Conservation (phyloP, 176 grass and related monocot species). For the Triticum monococcum region DNA sequence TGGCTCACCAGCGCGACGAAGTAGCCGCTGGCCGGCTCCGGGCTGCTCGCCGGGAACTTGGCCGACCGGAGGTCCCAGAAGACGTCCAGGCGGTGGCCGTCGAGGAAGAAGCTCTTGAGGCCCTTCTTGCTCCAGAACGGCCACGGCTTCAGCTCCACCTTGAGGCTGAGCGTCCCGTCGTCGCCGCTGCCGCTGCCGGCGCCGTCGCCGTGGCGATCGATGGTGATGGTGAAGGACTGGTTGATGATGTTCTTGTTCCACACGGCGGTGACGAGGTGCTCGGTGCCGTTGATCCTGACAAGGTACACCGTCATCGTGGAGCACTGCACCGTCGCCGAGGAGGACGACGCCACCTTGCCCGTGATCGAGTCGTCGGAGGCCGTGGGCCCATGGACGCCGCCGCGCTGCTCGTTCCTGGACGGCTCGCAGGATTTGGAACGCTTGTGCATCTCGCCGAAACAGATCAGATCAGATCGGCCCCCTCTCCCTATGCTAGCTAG, state of each 20-base stretch:
- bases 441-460: slow-evolving; percentile 29
- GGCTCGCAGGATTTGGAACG: slow-evolving; percentile 51
- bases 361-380: slow-evolving; percentile 46
- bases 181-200: neutral
- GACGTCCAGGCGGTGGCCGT: slow-evolving; percentile 57
- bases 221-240: slow-evolving; percentile 88
- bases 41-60: slow-evolving; percentile 60
- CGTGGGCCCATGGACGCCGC: slow-evolving; percentile 14
- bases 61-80: slow-evolving; percentile 89
- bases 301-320: slow-evolving; percentile 63
- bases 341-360: slow-evolving; percentile 15
- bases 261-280: slow-evolving; percentile 51
- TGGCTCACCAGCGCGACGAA: slow-evolving; percentile 64
- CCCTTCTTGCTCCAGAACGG: slow-evolving; percentile 97
- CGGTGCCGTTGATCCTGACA: slow-evolving; percentile 50
- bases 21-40: slow-evolving; percentile 62
- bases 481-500: neutral
- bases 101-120: slow-evolving; percentile 56
- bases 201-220: slow-evolving; percentile 28
- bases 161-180: slow-evolving; percentile 45
- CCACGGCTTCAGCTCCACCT: slow-evolving; percentile 96
- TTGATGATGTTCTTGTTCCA: slow-evolving; percentile 91
- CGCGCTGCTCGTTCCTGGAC: slow-evolving; percentile 26
- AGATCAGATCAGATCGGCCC: neutral
- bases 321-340: slow-evolving; percentile 52